Evolutionary conservation across 768 basidiomycete species (phyloP), one percentile per base, ranked within the genome.

Genomic region (Leucocoprinus sp.): DNA sequence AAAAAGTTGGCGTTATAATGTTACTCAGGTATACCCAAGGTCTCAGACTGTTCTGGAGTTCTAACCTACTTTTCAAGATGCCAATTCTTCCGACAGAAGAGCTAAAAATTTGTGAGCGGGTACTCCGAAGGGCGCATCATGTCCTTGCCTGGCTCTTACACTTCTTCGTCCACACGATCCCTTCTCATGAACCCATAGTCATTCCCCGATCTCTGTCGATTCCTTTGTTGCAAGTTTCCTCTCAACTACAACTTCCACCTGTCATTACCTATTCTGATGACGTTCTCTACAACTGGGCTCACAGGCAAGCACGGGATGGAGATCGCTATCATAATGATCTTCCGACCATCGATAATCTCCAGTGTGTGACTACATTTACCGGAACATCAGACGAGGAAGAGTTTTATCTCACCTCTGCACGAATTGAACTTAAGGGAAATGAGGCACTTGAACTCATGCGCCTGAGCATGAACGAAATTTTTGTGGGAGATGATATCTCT

Each of bases 221-320:
- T 4, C 93, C 93, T 1, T 74, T 91, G 26, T 70, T 92, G 15
- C 71, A 78, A 45, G 74, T 91, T 12, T 86, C 78, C 18, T 60
- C 68, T 0, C 65, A 82, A 36, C 77, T 96, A 8, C 80, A 85
- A 44, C 66, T 96, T 1, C 93, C 93, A 0, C 91, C 93, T 0
- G 69, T 95, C 31, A 71, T 92, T 47, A 96, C 92, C 3, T 96
- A 92, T 59, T 83, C 92, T 8, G 92, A 95, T 59, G 84, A 83
- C 22, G 92, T 96, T 6, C 74, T 96, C 21, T 96, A 92, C 65
- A 95, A 95, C 60, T 88, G 84, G 82, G 43, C 57, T 50, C 68
- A 60, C 43, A 62, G 48, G 26, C 64, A 70, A 55, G 47, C 70
- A 44, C 24, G 59, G 52, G 49, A 38, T 38, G 17, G 53, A 23